Evolutionary conservation across 2,329 filamentous ascomycete species (phyloP).

Genomic region (Sclerotinia glacialis): DNA sequence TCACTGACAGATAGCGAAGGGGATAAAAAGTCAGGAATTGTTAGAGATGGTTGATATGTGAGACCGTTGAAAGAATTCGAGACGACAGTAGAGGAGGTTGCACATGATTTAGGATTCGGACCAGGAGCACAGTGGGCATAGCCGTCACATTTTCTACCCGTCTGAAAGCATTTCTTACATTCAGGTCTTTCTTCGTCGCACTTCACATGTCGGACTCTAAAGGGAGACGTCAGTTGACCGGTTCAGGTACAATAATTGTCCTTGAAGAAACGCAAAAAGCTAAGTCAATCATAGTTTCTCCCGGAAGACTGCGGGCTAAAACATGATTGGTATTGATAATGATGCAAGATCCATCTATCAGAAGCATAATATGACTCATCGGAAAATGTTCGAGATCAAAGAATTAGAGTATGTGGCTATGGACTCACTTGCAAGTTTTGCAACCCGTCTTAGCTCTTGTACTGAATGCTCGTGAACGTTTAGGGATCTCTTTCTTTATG

Average conservation of each 20-base stretch:
- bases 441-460: slow-evolving; percentile 24
- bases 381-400: background rate
- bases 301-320: background rate
- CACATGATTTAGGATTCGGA: background rate
- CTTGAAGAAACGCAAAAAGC: background rate
- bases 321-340: background rate
- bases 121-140: slow-evolving; percentile 18
- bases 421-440: slow-evolving; percentile 26
- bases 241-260: background rate
- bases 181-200: slow-evolving; percentile 24
- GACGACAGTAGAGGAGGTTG: background rate
- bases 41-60: background rate
- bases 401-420: background rate
- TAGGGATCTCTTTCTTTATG: slow-evolving; percentile 8
- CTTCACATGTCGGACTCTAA: slow-evolving; percentile 24
- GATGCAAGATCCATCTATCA: background rate
- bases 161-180: slow-evolving; percentile 21
- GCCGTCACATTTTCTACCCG: slow-evolving; percentile 22
- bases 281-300: background rate
- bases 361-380: too few species aligned
- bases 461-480: slow-evolving; percentile 21
- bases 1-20: slow-evolving; percentile 7
- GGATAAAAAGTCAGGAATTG: slow-evolving; percentile 4
- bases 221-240: background rate
- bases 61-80: background rate